Evolutionary conservation across 2,329 filamentous ascomycete species (phyloP), one percentile per base, ranked within the genome.

Genomic region (Arthrobotrys iridis): DNA sequence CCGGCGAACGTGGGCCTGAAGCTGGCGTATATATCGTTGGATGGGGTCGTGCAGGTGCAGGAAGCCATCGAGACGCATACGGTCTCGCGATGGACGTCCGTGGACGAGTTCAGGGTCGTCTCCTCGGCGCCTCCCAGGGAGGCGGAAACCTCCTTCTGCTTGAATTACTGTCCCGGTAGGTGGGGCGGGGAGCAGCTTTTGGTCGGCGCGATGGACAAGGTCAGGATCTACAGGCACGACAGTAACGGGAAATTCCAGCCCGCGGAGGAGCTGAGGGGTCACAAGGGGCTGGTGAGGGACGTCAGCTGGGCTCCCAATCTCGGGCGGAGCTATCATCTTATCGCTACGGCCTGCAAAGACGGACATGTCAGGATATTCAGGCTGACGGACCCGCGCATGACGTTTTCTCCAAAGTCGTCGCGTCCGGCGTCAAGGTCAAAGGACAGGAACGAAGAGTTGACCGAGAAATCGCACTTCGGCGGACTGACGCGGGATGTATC

Each of bases 261-360:
- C 5, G 93, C 93, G 0, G 89, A 90, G 18, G 90, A 93, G 80
- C 84, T 98, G 13, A 85, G 85, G 28, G 89, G 89, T 1, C 91
- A 97, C 79, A 86, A 88, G 5, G 89, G 90, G 0, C 85, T 98
- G 40, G 91, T 97, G 4, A 87, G 94, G 52, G 93, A 97, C 81
- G 88, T 97, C 0, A 90, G 92, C 1, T 99, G 95, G 95, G 93
- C 94, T 0, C 91, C 93, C 52, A 94, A 93, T 10, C 96, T 93
- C 77, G 93, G 96, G 79, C 86, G 93, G 40, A 94, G 94, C 0
- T 94, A 92, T 81, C 95, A 99, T 81, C 87, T 94, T 68, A 87
- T 98, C 79, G 95, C 94, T 2, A 96, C 93, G 4, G 94, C 93
- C 1, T 95, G 92, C 81, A 96, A 96, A 82, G 95, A 99, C 81